Evolutionary conservation across 1,284 basidiomycete species (phyloP).

Genomic region (Cerioporus squamosus): DNA sequence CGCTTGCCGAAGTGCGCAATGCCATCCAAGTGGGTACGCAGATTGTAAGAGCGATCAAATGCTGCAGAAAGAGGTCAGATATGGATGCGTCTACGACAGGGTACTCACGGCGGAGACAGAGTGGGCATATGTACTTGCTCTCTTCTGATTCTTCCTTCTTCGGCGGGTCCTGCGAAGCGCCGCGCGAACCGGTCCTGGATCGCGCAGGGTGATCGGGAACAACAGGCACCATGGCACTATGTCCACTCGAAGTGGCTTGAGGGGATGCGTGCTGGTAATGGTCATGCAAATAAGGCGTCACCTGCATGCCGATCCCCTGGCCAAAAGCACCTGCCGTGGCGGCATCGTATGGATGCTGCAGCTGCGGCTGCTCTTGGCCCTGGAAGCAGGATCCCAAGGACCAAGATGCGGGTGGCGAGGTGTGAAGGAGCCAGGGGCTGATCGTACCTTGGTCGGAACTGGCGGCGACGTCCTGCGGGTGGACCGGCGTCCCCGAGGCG

Average conservation of each 20-base stretch:
- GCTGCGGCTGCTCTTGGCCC: conserved; percentile 8
- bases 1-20: neutral
- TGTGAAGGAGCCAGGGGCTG: neutral
- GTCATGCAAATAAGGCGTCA: neutral
- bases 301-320: conserved; percentile 11
- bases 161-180: neutral
- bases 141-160: neutral
- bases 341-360: conserved; percentile 1
- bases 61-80: neutral
- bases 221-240: too few species aligned
- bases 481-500: neutral
- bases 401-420: neutral
- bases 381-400: neutral
- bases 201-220: too few species aligned
- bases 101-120: conserved; percentile 3
- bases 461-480: neutral
- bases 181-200: too few species aligned
- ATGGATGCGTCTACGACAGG: too few species aligned
- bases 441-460: neutral
- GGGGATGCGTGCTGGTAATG: too few species aligned
- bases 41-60: conserved; percentile 3
- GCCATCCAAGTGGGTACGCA: neutral
- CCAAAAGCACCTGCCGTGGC: conserved; percentile 10
- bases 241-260: too few species aligned
- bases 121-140: neutral